A percentile compares a stretch with the other conserved stretches of the same genome.
Conservation (phyloP, 108 stramenopile species). For the Fistulifera solaris region DNA sequence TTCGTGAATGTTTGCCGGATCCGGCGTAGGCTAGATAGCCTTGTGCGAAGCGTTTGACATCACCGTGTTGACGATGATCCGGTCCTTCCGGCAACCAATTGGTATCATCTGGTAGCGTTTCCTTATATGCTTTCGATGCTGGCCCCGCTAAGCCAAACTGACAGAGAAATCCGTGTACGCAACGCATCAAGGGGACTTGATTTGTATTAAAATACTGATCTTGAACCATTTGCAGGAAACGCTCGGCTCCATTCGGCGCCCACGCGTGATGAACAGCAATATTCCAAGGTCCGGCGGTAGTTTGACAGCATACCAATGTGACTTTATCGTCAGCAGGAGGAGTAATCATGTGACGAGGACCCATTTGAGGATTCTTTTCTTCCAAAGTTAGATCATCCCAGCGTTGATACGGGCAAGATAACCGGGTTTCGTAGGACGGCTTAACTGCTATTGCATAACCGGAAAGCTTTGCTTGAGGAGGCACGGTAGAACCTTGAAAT, state of each 20-base stretch:
- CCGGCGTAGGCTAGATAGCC: slow-evolving; percentile 77
- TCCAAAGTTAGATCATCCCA: not conserved
- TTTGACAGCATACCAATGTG: slow-evolving; percentile 39
- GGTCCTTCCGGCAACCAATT: slow-evolving; percentile 78
- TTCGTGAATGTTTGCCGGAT: slow-evolving; percentile 43
- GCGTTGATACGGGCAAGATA: not conserved
- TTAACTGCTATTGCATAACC: too few relatives aligned
- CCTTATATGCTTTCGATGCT: slow-evolving; percentile 22
- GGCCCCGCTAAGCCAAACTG: slow-evolving; percentile 76
- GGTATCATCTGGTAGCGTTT: slow-evolving; percentile 52
- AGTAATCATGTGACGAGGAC: not conserved
- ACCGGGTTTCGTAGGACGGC: too few relatives aligned
- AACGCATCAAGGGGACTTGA: slow-evolving; percentile 71
- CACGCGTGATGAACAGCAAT: slow-evolving; percentile 62
- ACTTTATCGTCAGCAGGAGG: not conserved
- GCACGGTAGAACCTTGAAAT: too few relatives aligned
- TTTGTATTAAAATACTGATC: slow-evolving; percentile 45
- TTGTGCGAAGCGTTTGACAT: slow-evolving; percentile 59
- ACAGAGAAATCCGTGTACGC: slow-evolving; percentile 63
- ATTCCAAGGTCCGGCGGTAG: slow-evolving; percentile 34
- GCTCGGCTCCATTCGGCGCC: slow-evolving; percentile 74
- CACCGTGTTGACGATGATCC: slow-evolving; percentile 42
- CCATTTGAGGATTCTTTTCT: not conserved
- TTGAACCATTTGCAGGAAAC: slow-evolving; percentile 71
- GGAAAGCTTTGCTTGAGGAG: too few relatives aligned